Evolutionary conservation across 805 yeast species (phyloP), one percentile per base, ranked within the genome.

Genomic region (Myxozyma mucilagina): DNA sequence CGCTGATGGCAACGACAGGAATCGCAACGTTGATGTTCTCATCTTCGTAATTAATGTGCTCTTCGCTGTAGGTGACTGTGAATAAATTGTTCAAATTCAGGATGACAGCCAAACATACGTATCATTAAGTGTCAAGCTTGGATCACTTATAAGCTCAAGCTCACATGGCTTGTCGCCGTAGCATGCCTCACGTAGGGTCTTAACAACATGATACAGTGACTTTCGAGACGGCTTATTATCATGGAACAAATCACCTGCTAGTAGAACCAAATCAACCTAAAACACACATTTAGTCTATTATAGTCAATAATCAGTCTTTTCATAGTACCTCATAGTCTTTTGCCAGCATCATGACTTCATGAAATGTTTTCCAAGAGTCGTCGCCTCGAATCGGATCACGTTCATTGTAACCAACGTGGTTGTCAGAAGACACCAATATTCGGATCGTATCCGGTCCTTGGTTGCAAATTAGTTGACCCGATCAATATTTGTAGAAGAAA

Each of bases 331-430:
- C 90, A 38, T 79, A 74, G 1, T 80, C 81, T 63, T 78, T 78
- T 8, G 97, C 97, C 1, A 91, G 71, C 64, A 74, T 73, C 82
- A 90, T 82, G 61, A 90, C 84, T 73, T 94, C 99, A 57, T 88
- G 84, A 69, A 94, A 93, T 0, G 97, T 89, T 59, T 75, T 80
- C 89, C 96, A 89, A 0, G 96, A 83, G 70, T 94, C 99, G 68
- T 88, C 87, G 0, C 97, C 96, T 16, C 96, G 80, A 4, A 93
- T 85, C 0, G 96, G 92, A 72, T 94, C 98, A 42, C 82, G 82
- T 71, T 94, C 99, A 61, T 85, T 84, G 72, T 86, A 92, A 0
- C 99, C 99, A 18, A 94, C 96, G 78, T 94, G 99, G 71, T 94
- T 94, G 71, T 94, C 99, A 0, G 98, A 91, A 1, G 99, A 90